These are phyloP conservation scores for Didymella pomorum DNA, from an alignment of 2,329 filamentous ascomycete species.

Conservation along the genomic window DNA sequence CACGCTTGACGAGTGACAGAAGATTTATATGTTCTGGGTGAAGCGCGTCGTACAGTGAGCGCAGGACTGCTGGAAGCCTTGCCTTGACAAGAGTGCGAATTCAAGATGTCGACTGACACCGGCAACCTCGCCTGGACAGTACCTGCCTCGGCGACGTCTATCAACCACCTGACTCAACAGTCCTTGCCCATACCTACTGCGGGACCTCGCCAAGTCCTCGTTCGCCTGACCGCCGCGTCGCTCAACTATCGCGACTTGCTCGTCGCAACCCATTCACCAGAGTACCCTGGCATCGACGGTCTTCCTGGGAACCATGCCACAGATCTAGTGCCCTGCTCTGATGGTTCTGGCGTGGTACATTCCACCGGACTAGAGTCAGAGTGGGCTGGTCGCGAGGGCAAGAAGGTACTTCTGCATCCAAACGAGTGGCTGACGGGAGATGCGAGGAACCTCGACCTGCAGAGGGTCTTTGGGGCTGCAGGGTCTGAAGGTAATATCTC, in stretches of 20 bases:
- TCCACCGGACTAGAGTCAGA: slow-evolving; percentile 25
- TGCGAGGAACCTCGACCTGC: slow-evolving; percentile 37
- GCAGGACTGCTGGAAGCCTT: too few species aligned
- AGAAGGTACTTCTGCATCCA: slow-evolving; percentile 19
- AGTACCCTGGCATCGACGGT: slow-evolving; percentile 14
- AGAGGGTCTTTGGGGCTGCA: slow-evolving; percentile 19
- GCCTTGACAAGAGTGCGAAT: not conserved
- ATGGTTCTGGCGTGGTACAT: slow-evolving; percentile 39
- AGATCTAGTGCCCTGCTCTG: slow-evolving; percentile 29
- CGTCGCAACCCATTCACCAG: slow-evolving; percentile 20
- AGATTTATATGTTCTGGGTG: not conserved
- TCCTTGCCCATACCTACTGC: slow-evolving; percentile 1
- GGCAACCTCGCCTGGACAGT: slow-evolving; percentile 19
- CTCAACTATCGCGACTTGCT: slow-evolving; percentile 39
- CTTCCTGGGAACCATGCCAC: slow-evolving; percentile 17
- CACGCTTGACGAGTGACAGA: not conserved
- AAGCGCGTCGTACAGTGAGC: not conserved
- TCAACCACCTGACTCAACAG: slow-evolving; percentile 1
- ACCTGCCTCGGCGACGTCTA: slow-evolving; percentile 8
- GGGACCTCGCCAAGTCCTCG: slow-evolving; percentile 24
- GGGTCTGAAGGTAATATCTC: slow-evolving; percentile 49
- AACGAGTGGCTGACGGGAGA: slow-evolving; percentile 32
- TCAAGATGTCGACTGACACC: not conserved
- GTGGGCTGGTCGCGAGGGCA: slow-evolving; percentile 28
- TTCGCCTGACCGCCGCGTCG: slow-evolving; percentile 33